Percentiles rank a stretch among this genome's conserved stretches.
Conservation (phyloP, 345 rosid genomes). For the Schrenkiella parvula region DNA sequence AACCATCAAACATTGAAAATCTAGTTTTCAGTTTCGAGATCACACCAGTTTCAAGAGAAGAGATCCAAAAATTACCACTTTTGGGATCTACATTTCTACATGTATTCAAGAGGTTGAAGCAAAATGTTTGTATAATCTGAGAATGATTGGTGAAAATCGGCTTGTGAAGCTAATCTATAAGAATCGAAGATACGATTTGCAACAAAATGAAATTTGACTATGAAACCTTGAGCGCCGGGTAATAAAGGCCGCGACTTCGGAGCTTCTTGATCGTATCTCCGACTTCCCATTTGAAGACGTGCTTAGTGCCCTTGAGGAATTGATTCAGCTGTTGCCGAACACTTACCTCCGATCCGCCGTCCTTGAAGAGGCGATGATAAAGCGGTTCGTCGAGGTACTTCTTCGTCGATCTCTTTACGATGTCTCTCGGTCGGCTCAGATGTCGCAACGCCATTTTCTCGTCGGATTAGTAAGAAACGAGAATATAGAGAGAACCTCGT, state of each 20-base stretch:
- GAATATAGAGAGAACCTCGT: background rate
- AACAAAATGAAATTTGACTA: background rate
- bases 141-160: background rate
- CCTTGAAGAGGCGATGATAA: constrained; percentile 60
- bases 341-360: constrained; percentile 62
- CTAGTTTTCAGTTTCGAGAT: background rate
- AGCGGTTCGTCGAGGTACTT: constrained; percentile 89
- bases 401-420: constrained; percentile 66
- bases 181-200: background rate
- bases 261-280: constrained; percentile 84
- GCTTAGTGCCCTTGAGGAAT: constrained; percentile 79
- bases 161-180: background rate
- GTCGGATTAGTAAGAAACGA: background rate
- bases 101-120: background rate
- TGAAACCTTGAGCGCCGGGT: constrained; percentile 82
- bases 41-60: background rate
- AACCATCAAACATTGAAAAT: background rate
- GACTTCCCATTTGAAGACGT: constrained; percentile 94
- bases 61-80: background rate
- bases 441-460: constrained; percentile 50
- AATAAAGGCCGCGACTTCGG: constrained; percentile 63
- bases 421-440: constrained; percentile 62
- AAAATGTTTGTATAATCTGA: background rate
- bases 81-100: background rate
- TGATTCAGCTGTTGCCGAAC: constrained; percentile 69